Conservation (phyloP, 1,284 basidiomycete species). For the Coniferiporia weirii region DNA sequence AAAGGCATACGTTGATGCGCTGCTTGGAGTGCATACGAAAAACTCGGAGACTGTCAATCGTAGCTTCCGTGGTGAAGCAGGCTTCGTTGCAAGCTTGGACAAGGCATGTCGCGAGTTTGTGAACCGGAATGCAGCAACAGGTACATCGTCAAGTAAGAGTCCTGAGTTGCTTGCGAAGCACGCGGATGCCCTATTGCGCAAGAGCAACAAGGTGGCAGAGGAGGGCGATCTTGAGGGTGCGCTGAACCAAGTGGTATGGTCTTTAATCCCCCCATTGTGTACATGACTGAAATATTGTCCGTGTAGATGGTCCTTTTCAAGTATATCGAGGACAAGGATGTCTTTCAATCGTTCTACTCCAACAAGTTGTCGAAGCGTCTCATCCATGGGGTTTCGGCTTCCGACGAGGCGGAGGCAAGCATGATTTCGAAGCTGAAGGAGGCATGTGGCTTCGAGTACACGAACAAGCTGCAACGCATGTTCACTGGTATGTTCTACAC, state of each 20-base stretch:
- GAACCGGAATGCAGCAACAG: constrained; percentile 91
- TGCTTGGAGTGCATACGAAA: constrained; percentile 89
- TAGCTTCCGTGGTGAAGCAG: constrained; percentile 91
- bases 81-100: constrained; percentile 93
- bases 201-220: constrained; percentile 95
- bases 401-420: constrained; percentile 94
- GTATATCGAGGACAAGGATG: constrained; percentile 98
- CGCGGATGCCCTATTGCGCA: constrained; percentile 85
- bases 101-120: constrained; percentile 96
- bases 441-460: constrained; percentile 98
- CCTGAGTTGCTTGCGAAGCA: constrained; percentile 95
- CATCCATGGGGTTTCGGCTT: constrained; percentile 89
- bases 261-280: neutral
- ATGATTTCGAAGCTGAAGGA: constrained; percentile 99
- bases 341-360: constrained; percentile 99
- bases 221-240: constrained; percentile 88
- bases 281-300: neutral
- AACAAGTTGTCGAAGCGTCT: constrained; percentile 95
- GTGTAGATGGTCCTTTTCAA: constrained; percentile 95
- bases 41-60: constrained; percentile 87
- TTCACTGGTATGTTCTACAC: constrained; percentile 70
- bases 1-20: constrained; percentile 90
- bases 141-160: constrained; percentile 78
- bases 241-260: constrained; percentile 80
- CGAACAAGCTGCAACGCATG: constrained; percentile 97